Evolutionary conservation across 495 filamentous ascomycete genomes (phyloP), one percentile per base, ranked within the genome.

Genomic region (Parmelia sp.): DNA sequence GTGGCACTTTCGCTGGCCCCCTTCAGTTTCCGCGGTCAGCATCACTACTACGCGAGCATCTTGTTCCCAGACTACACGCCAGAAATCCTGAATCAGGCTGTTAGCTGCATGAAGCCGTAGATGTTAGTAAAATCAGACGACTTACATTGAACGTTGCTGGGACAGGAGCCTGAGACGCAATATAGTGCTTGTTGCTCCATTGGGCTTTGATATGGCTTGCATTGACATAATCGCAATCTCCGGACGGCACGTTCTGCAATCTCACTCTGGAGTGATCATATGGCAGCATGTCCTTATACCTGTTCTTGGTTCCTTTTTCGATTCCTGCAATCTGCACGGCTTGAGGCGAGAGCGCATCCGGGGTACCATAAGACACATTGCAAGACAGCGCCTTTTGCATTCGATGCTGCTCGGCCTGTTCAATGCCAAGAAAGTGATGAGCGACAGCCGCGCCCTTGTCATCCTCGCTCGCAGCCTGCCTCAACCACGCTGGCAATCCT

Each of bases 241-340:
- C 89, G n/a, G 81, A 76, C 0, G 82, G 78, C 40, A 88, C 81
- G 53, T 84, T 86, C 64, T 89, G 80, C 23, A 98, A 79, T 62
- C 83, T 89, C 51, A 98, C 94, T 58, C 94, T 79, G 8, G 92
- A 85, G 74, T 98, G 94, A 72, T 98, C 94, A 70, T 95, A 98
- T 8, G 94, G 94, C 75, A 95, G 89, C 47, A 97, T 97, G 69
- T 96, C 94, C 74, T 96, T 97, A 74, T 98, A 98, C 25, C 94
- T 82, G 70, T 98, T 98, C 75, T 97, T 97, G 4, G 80, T 83
- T 37, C 94, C 94, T 71, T 96, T 91, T 71, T 98, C 94, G 61
- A 98, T 90, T 7, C 94, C 94, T 4, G 91, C 94, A 60, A 98
- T 84, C 65, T 75, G 83, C 62, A 81, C 80, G 64, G 70, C 77